Percentiles rank a stretch among this genome's conserved stretches.
Conservation (phyloP, 2,329 filamentous ascomycete species). For the Fusarium newnesense region DNA sequence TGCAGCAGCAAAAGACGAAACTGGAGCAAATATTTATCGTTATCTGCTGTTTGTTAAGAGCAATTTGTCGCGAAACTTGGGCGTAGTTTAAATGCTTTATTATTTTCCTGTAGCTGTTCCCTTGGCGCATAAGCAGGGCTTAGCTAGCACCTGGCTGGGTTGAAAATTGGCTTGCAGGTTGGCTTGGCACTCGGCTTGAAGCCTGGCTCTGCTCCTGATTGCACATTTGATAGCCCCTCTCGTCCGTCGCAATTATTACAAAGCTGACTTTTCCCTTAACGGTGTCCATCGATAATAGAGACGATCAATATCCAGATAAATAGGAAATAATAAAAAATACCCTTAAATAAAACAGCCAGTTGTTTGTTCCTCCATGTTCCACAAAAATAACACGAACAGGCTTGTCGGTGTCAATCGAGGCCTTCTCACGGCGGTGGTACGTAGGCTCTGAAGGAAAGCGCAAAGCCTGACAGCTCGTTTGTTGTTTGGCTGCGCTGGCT, state of each 20-base stretch:
- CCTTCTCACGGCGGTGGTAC: no score
- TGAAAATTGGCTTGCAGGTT: neutral
- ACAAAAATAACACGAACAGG: no score
- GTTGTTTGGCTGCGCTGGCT: neutral
- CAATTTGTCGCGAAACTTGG: accelerated
- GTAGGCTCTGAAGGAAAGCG: no score
- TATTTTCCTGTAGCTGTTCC: accelerated
- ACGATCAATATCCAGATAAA: no score
- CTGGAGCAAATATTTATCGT: neutral
- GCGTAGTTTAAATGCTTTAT: accelerated
- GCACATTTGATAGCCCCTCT: neutral
- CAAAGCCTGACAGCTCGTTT: no score
- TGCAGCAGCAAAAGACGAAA: neutral
- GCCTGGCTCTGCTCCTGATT: neutral
- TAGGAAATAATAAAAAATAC: no score
- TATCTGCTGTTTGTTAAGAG: neutral
- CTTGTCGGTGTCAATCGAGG: no score
- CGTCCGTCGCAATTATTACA: no score
- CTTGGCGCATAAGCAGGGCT: neutral
- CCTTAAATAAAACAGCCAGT: no score
- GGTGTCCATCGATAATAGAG: no score
- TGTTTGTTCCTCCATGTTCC: no score
- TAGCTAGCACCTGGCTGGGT: neutral
- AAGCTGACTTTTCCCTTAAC: no score
- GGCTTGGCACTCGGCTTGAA: neutral